phyloP scores from a whole-genome alignment of 345 rosid species.

The Crucihimalaya himalaica region DNA sequence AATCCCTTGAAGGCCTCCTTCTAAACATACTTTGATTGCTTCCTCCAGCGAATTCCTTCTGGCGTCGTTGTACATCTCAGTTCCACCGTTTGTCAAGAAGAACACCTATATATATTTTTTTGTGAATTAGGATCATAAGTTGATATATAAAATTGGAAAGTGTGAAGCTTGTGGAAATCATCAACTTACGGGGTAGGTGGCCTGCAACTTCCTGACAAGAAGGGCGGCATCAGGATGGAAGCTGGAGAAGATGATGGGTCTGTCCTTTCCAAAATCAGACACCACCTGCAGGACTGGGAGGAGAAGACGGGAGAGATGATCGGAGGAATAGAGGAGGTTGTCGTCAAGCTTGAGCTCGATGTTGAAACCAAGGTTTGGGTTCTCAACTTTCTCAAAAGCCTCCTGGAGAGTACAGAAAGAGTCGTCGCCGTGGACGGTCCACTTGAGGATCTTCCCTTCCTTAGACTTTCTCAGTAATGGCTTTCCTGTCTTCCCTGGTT shows the following conservation, averaged over 20 bases:
- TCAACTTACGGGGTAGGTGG: constrained; percentile 66
- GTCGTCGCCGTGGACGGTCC: constrained; percentile 80
- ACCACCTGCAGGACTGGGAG: constrained; percentile 73
- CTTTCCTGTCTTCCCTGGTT: constrained; percentile 51
- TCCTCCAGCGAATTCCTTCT: constrained; percentile 91
- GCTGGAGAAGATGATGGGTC: constrained; percentile 81
- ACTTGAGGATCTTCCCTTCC: constrained; percentile 66
- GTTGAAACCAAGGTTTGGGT: constrained; percentile 74
- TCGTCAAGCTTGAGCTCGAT: constrained; percentile 93
- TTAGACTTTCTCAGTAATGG: constrained; percentile 65
- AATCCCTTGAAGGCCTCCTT: constrained; percentile 81
- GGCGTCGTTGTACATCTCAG: constrained; percentile 53
- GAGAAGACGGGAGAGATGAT: constrained; percentile 60
- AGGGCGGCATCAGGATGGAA: constrained; percentile 95
- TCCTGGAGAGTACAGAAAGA: constrained; percentile 73
- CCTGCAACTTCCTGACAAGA: constrained; percentile 71
- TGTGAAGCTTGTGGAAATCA: not conserved
- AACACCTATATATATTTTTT: constrained; percentile 51
- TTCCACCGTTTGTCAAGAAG: constrained; percentile 81
- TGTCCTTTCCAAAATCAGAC: constrained; percentile 50
- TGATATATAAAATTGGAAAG: constrained; percentile 1
- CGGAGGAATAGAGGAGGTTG: constrained; percentile 59
- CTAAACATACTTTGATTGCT: constrained; percentile 66
- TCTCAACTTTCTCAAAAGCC: constrained; percentile 70
- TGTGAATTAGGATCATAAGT: not conserved